Conservation (phyloP, 345 rosid species). For the Laguncularia racemosa region DNA sequence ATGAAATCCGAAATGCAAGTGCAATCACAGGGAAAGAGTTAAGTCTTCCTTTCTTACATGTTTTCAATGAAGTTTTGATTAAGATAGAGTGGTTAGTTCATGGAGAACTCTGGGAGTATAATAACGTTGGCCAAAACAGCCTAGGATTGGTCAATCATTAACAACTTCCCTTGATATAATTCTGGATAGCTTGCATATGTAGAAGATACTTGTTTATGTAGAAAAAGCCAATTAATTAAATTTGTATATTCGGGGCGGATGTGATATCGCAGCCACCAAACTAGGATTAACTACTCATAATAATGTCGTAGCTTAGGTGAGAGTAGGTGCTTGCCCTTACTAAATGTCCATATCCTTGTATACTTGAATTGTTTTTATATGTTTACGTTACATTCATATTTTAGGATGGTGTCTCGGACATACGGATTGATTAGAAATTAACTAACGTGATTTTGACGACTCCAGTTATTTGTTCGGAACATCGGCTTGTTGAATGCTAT, state of each 20-base stretch:
- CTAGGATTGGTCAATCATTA: background rate
- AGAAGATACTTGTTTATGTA: background rate
- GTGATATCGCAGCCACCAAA: constrained; percentile 7
- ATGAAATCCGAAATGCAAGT: too few relatives aligned
- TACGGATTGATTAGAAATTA: too few relatives aligned
- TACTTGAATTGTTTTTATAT: background rate
- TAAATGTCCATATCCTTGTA: constrained; percentile 1
- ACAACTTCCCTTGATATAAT: background rate
- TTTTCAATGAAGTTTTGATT: too few relatives aligned
- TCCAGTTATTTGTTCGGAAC: too few relatives aligned
- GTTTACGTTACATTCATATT: background rate
- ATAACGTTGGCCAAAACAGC: background rate
- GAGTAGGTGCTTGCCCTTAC: constrained; percentile 10
- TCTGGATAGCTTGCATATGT: too few relatives aligned
- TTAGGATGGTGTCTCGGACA: background rate
- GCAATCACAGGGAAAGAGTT: background rate
- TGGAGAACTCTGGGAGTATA: too few relatives aligned
- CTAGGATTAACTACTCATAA: background rate
- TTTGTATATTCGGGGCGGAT: constrained; percentile 1
- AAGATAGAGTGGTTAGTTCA: too few relatives aligned
- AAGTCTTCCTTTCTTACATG: background rate
- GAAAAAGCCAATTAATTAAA: background rate
- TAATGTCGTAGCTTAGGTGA: constrained; percentile 6
- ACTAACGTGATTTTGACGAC: too few relatives aligned
- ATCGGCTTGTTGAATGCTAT: too few relatives aligned